Evolutionary conservation across 108 stramenopile species (phyloP).

Genomic region (Pseudonitzschia pungens): DNA sequence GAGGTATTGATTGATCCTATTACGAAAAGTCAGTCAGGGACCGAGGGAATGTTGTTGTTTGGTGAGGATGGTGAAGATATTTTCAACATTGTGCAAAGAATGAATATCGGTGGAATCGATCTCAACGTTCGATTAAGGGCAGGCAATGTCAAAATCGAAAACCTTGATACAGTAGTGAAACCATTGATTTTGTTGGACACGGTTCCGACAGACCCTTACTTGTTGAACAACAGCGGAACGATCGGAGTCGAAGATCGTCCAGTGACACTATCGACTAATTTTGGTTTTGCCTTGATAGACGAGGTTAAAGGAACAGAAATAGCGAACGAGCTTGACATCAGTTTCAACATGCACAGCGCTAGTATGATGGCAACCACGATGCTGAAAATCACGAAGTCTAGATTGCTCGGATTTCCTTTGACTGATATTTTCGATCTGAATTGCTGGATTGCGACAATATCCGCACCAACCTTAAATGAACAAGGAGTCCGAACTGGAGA

Average conservation of each 20-base stretch:
- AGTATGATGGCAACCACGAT: slow-evolving; percentile 46
- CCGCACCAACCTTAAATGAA: slow-evolving; percentile 52
- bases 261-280: slow-evolving; percentile 29
- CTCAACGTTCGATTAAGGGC: slow-evolving; percentile 51
- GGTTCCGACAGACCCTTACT: slow-evolving; percentile 40
- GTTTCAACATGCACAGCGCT: slow-evolving; percentile 14
- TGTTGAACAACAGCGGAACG: slow-evolving; percentile 51
- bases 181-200: slow-evolving; percentile 61
- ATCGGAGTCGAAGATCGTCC: slow-evolving; percentile 53
- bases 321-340: slow-evolving; percentile 25
- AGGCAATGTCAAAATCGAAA: slow-evolving; percentile 47
- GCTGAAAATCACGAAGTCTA: slow-evolving; percentile 48
- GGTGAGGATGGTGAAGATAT: slow-evolving; percentile 21
- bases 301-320: slow-evolving; percentile 38
- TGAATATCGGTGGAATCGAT: slow-evolving; percentile 63
- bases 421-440: slow-evolving; percentile 60
- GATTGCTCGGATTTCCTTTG: slow-evolving; percentile 64
- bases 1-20: slow-evolving; percentile 54
- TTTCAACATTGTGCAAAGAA: slow-evolving; percentile 34
- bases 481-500: slow-evolving; percentile 52
- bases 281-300: slow-evolving; percentile 49
- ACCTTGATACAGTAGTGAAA: slow-evolving; percentile 54
- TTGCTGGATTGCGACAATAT: slow-evolving; percentile 81
- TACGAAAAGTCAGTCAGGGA: slow-evolving; percentile 59
- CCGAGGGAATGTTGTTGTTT: slow-evolving; percentile 40